Evolutionary conservation across 2,329 filamentous ascomycete genomes (phyloP).

Genomic region (Berkeleyomyces rouxiae): DNA sequence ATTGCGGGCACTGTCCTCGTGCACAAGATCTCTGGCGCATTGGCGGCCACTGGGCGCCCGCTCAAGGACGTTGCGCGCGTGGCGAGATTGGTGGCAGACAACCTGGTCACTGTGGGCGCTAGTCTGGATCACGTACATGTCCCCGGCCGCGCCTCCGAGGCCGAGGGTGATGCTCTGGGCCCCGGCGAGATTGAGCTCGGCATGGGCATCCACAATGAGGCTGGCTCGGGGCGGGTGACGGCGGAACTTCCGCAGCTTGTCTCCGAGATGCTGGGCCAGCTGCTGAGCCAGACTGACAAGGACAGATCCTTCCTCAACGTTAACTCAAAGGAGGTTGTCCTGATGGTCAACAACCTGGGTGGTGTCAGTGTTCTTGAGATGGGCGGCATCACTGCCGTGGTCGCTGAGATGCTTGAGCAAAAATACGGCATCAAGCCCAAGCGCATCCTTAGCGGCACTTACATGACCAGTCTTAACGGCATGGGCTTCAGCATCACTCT

Average conservation of each 20-base stretch:
- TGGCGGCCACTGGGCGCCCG: slow-evolving; percentile 53
- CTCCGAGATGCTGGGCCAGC: slow-evolving; percentile 50
- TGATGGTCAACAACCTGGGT: slow-evolving; percentile 62
- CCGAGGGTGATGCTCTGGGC: slow-evolving; percentile 38
- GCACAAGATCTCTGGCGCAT: slow-evolving; percentile 74
- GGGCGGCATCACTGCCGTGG: slow-evolving; percentile 53
- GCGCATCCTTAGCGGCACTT: slow-evolving; percentile 51
- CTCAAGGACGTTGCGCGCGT: slow-evolving; percentile 57
- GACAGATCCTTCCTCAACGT: slow-evolving; percentile 56
- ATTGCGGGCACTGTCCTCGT: slow-evolving; percentile 85
- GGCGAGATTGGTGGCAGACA: slow-evolving; percentile 54
- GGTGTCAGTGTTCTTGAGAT: slow-evolving; percentile 57
- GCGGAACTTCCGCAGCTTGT: slow-evolving; percentile 39
- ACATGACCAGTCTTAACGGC: slow-evolving; percentile 65
- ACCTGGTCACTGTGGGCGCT: slow-evolving; percentile 71
- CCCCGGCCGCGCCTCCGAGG: slow-evolving; percentile 46
- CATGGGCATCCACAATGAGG: slow-evolving; percentile 66
- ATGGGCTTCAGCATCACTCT: slow-evolving; percentile 59
- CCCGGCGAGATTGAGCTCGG: slow-evolving; percentile 45
- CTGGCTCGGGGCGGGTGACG: slow-evolving; percentile 36
- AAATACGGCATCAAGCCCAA: slow-evolving; percentile 44
- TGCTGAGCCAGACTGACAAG: slow-evolving; percentile 47
- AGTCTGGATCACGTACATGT: slow-evolving; percentile 87
- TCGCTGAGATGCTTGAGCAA: slow-evolving; percentile 42
- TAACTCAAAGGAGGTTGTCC: slow-evolving; percentile 44